Evolutionary conservation across 106 monocot species (phyloP).

Genomic region (Narthecium ossifragum): DNA sequence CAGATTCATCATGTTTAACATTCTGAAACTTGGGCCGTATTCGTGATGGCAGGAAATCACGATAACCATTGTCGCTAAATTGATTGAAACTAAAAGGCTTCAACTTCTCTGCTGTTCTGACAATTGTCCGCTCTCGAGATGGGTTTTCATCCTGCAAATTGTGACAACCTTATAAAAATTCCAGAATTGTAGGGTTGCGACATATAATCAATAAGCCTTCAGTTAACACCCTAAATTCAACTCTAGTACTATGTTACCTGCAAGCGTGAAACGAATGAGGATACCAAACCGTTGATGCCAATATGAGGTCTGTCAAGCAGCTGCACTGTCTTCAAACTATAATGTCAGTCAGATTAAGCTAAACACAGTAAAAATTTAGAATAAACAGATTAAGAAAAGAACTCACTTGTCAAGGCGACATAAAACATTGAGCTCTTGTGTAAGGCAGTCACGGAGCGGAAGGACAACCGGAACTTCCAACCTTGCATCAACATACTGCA

Average conservation of each 20-base stretch:
- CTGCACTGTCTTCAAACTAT: constrained; percentile 67
- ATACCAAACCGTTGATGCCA: constrained; percentile 78
- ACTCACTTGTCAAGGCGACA: constrained; percentile 77
- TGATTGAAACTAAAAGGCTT: constrained; percentile 81
- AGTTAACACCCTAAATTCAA: background rate
- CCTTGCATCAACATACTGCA: constrained; percentile 93
- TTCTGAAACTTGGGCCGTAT: constrained; percentile 62
- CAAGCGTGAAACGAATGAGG: constrained; percentile 72
- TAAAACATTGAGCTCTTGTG: constrained; percentile 63
- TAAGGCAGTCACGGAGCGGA: constrained; percentile 80
- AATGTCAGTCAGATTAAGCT: constrained; percentile 11
- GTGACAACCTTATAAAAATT: background rate
- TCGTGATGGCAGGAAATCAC: constrained; percentile 74
- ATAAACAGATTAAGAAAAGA: background rate
- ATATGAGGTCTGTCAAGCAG: constrained; percentile 32
- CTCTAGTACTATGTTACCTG: constrained; percentile 39
- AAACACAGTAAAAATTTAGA: background rate
- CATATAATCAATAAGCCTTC: no score
- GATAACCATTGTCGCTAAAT: constrained; percentile 34
- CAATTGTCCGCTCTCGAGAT: constrained; percentile 81
- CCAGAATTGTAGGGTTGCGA: background rate
- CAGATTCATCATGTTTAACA: constrained; percentile 22
- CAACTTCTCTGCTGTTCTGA: constrained; percentile 92
- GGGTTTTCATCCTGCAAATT: constrained; percentile 88
- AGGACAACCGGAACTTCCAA: constrained; percentile 78